Percentiles rank a stretch among this genome's conserved stretches.
Evolutionary conservation across 1,284 basidiomycete species (phyloP).

Genomic region (Apiotrichum akiyoshidainum): DNA sequence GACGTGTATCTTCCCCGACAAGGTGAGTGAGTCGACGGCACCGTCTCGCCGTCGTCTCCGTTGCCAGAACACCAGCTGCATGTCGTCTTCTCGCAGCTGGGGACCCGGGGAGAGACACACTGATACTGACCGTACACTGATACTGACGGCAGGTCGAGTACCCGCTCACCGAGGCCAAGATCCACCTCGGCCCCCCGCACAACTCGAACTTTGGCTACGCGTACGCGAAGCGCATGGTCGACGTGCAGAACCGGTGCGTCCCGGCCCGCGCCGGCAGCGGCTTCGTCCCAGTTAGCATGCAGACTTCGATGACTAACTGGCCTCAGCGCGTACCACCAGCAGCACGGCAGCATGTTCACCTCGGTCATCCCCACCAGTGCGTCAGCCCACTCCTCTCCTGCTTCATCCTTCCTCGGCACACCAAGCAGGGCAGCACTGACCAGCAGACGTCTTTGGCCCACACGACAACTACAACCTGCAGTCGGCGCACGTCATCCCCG

Average conservation of each 20-base stretch:
- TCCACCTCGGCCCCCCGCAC: constrained; percentile 82
- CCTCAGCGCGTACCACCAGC: constrained; percentile 78
- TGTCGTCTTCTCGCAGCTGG: too few relatives aligned
- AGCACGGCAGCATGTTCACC: constrained; percentile 84
- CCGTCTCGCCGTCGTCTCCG: background rate
- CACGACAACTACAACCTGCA: constrained; percentile 64
- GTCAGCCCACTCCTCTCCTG: background rate
- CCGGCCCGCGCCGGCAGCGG: too few relatives aligned
- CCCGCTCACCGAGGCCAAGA: constrained; percentile 83
- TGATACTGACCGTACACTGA: too few relatives aligned
- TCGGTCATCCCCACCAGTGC: constrained; percentile 80
- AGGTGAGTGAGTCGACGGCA: constrained; percentile 27
- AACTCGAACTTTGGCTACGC: constrained; percentile 80
- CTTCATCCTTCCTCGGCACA: too few relatives aligned
- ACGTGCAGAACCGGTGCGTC: constrained; percentile 83
- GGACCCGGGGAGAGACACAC: too few relatives aligned
- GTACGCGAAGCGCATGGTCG: constrained; percentile 87
- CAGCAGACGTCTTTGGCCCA: constrained; percentile 70
- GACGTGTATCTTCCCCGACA: constrained; percentile 54
- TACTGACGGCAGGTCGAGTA: constrained; percentile 61
- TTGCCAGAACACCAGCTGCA: too few relatives aligned
- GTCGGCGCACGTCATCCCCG: constrained; percentile 84
- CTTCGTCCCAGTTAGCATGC: background rate
- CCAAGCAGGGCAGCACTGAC: too few relatives aligned
- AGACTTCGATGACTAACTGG: background rate